Base-by-base conservation (phyloP, 805 yeast species). In the Pichia paraexigua region DNA sequence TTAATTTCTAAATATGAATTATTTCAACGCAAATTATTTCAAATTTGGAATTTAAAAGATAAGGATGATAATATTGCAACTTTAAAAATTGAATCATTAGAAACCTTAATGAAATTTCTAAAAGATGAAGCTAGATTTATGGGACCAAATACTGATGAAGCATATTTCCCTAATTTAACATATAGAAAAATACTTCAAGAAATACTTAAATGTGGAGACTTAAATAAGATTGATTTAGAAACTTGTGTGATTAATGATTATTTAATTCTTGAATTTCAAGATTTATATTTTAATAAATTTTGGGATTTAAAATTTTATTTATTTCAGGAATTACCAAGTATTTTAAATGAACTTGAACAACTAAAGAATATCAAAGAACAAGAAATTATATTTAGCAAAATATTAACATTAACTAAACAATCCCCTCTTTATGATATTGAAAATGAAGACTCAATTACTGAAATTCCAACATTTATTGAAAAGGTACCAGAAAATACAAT, bases 281-380 rank as follows among this genome's bases (percentile, higher is more conserved):
- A 75, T 22, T 71, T 70, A 27, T 81, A 77, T 54, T 83, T 83
- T 60, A 60, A 61, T 30, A 73, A 74, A 58, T 79, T 77, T 64
- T 87, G 87, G 72, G 99, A 92, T 64, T 67, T 92, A 52, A 87
- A 90, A 58, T 88, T 73, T 62, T 86, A 83, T 61, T 83, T 87
- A 57, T 80, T 84, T 61, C 70, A 74, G 40, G 82, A 77, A 57
- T 63, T 81, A 22, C 58, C 53, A 39, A 61, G 63, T 5, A 51
- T 60, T 2, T 12, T 46, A 18, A 27, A 32, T 15, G 47, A 47
- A 20, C 45, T 66, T 1, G 54, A 57, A 17, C 67, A 64, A 20
- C 45, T 66, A 1, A 53, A 57, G 17, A 67, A 64, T 13, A 41
- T 44, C 3, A 39, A 43, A 3, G 54, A 53, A 7, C 51, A 49